Evolutionary conservation across 148 eudicot species (phyloP).

Genomic region (Silene latifolia): DNA sequence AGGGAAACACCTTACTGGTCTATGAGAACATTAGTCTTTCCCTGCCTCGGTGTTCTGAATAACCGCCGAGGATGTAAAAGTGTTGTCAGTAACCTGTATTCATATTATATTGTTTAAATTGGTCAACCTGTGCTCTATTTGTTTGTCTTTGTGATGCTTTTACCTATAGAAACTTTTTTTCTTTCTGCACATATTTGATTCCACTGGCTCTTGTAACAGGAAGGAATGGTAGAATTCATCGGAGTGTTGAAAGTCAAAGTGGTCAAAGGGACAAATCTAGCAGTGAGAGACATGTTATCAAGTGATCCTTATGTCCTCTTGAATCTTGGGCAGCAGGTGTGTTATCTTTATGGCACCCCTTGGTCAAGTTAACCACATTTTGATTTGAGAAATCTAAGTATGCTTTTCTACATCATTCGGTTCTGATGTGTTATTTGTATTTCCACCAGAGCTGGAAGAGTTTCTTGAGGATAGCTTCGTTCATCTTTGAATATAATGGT

Average conservation of each 20-base stretch:
- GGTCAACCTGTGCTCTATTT: neutral
- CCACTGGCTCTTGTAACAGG: slow-evolving; percentile 43
- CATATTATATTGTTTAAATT: neutral
- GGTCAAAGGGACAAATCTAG: slow-evolving; percentile 80
- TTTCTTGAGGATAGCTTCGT: neutral
- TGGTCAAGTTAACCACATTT: neutral
- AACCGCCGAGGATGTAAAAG: neutral
- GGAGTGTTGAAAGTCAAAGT: slow-evolving; percentile 76
- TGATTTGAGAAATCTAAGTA: neutral
- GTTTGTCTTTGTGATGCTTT: neutral
- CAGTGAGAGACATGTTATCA: slow-evolving; percentile 84
- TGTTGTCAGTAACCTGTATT: neutral
- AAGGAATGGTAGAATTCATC: slow-evolving; percentile 83
- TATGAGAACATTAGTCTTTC: neutral
- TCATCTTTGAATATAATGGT: neutral
- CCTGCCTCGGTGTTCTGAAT: neutral
- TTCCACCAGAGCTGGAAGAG: neutral
- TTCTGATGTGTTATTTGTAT: neutral
- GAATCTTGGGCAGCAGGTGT: slow-evolving; percentile 77
- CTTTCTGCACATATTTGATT: neutral
- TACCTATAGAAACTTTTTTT: neutral
- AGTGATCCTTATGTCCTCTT: slow-evolving; percentile 93
- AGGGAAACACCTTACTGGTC: neutral
- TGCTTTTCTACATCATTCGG: neutral
- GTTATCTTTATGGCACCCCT: slow-evolving; percentile 12